Base-by-base conservation (phyloP, 2,329 filamentous ascomycete genomes). In the Blumeriella jaapii region DNA sequence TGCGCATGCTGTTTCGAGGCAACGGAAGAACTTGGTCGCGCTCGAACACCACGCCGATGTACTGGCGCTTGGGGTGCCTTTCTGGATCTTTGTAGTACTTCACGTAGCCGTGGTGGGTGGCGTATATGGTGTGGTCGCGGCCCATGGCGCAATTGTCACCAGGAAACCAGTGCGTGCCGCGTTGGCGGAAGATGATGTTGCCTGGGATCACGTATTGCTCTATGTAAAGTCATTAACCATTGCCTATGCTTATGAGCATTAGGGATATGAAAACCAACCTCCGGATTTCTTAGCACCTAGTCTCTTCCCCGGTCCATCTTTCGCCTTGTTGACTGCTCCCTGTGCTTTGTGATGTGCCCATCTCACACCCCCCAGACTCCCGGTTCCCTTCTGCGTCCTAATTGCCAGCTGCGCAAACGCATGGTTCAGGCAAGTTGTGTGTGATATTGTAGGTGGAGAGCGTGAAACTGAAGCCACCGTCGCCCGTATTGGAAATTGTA, bases 161-260 rank as follows among this genome's bases (percentile, higher is more conserved):
- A 1, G 91, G 81, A 59, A 80, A 89, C 91, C 91, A 98, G 53
- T 78, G 74, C 3, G 91, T 93, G 51, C 91, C 91, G 53, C 89
- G 80, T 62, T 98, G 91, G 58, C 85, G 86, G 73, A 91, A 98
- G 62, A 98, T 82, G 61, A 98, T 98, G 66, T 94, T 96, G 36
- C 91, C 91, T 4, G 87, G 82, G 39, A 94, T 81, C 22, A 98
- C 91, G 59, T 80, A 93, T 65, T 95, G 82, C 57, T 89, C 82
- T 87, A 55, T 22, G 31, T 36, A 6, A n/a, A 10, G 13, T 36
- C 11, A 36, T 26, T 18, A 27, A 19, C 12, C 17, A 12, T 13
- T 25, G 18, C 27, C n/a, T 14, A 12, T 2, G 2, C 22, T 15
- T 10, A 25, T 7, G 18, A 14, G 10, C 8, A 29, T 13, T 14